A percentile compares a stretch with the other conserved stretches of the same genome.
Conservation (phyloP, 805 yeast species). For the Metschnikowia amazonensis region DNA sequence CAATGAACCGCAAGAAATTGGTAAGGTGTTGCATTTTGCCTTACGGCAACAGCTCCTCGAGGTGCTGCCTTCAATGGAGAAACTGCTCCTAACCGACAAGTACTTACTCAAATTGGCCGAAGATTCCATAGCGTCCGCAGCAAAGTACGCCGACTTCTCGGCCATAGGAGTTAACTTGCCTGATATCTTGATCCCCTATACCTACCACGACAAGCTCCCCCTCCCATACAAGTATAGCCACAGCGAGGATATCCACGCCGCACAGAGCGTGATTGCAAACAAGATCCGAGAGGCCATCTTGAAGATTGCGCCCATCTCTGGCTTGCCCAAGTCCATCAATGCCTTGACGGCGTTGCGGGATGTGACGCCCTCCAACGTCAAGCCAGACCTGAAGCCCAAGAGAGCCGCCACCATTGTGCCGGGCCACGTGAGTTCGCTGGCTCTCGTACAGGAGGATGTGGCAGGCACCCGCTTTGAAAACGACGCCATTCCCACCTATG, state of each 20-base stretch:
- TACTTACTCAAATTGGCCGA: slow-evolving; percentile 35
- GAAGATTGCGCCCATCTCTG: slow-evolving; percentile 75
- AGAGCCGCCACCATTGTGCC: slow-evolving; percentile 29
- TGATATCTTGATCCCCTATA: slow-evolving; percentile 38
- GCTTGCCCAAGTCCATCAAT: slow-evolving; percentile 83
- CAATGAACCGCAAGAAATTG: slow-evolving; percentile 78
- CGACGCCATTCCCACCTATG: slow-evolving; percentile 18
- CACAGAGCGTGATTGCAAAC: slow-evolving; percentile 38
- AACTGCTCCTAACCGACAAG: slow-evolving; percentile 30
- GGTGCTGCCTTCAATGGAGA: slow-evolving; percentile 19
- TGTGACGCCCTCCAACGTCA: slow-evolving; percentile 53
- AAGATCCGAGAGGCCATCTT: slow-evolving; percentile 73
- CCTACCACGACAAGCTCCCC: slow-evolving; percentile 36
- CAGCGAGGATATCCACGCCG: slow-evolving; percentile 33
- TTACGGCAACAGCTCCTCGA: slow-evolving; percentile 43
- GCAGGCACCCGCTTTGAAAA: slow-evolving; percentile 35
- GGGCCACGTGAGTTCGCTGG: slow-evolving; percentile 35
- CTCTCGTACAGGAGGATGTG: slow-evolving; percentile 37
- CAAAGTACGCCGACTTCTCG: slow-evolving; percentile 34
- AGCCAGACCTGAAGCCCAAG: slow-evolving; percentile 20
- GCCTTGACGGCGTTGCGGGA: slow-evolving; percentile 61
- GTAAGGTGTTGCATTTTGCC: slow-evolving; percentile 70
- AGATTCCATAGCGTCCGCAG: slow-evolving; percentile 38
- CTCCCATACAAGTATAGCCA: slow-evolving; percentile 32
- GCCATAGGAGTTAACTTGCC: slow-evolving; percentile 43